These are phyloP conservation scores for Epichloe gansuensis DNA, from an alignment of 2,329 filamentous ascomycete species.

Conservation along the genomic window DNA sequence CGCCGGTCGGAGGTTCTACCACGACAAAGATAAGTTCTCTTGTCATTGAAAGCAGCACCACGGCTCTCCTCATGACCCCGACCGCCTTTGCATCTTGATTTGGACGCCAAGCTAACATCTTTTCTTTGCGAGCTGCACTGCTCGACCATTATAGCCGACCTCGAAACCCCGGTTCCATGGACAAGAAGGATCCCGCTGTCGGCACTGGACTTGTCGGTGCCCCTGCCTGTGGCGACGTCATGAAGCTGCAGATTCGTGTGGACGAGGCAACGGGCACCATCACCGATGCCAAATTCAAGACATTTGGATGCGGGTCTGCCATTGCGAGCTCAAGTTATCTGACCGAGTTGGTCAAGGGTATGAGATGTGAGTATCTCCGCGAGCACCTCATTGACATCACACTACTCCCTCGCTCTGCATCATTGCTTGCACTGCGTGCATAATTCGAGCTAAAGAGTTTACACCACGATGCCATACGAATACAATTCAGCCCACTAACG, in stretches of 20 bases:
- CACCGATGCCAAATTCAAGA: slow-evolving; percentile 95
- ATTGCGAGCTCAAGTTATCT: slow-evolving; percentile 85
- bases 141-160: slow-evolving; percentile 40
- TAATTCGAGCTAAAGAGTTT: not conserved
- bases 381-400: too few species aligned
- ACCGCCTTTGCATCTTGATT: not conserved
- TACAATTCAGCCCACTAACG: too few species aligned
- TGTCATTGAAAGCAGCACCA: not conserved
- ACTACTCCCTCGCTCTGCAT: not conserved
- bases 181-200: slow-evolving; percentile 69
- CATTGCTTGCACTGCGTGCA: not conserved
- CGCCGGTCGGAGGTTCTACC: slow-evolving; percentile 30
- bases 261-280: slow-evolving; percentile 82
- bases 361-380: slow-evolving; percentile 40
- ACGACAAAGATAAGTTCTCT: slow-evolving; percentile 29
- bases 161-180: slow-evolving; percentile 44
- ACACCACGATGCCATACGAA: not conserved
- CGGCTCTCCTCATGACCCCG: not conserved
- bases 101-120: slow-evolving; percentile 5
- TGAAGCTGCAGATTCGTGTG: slow-evolving; percentile 72
- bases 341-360: slow-evolving; percentile 87
- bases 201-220: slow-evolving; percentile 86
- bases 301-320: slow-evolving; percentile 86
- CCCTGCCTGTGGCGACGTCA: slow-evolving; percentile 81
- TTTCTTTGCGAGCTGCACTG: slow-evolving; percentile 9